Evolutionary conservation across 2,329 filamentous ascomycete genomes (phyloP).

Genomic region (Tympanopsis confertula): DNA sequence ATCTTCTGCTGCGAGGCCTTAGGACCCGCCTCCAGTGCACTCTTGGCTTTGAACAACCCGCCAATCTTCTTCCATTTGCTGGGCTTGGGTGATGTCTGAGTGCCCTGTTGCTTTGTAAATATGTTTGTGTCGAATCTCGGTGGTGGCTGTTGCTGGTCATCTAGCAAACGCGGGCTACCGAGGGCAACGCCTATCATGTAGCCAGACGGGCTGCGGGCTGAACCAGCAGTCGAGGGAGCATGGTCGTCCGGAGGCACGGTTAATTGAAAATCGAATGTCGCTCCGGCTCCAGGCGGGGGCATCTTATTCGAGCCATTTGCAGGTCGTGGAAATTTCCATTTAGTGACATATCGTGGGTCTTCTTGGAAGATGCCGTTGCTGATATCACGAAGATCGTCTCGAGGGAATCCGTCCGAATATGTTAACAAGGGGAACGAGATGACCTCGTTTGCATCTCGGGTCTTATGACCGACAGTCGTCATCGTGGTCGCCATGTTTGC

Average conservation of each 20-base stretch:
- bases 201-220: not conserved
- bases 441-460: too few relatives aligned
- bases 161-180: not conserved
- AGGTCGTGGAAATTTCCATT: too few relatives aligned
- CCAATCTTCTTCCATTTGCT: conserved; percentile 1
- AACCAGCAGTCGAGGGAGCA: not conserved
- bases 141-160: not conserved
- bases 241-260: not conserved
- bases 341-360: too few relatives aligned
- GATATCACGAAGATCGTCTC: too few relatives aligned
- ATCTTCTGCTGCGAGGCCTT: not conserved
- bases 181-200: not conserved
- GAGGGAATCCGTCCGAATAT: too few relatives aligned
- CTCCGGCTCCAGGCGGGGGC: too few relatives aligned
- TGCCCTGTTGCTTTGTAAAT: too few relatives aligned
- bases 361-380: too few relatives aligned
- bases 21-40: not conserved
- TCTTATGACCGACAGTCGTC: too few relatives aligned
- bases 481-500: too few relatives aligned
- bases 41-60: conserved; percentile 1
- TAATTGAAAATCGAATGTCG: not conserved
- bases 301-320: not conserved
- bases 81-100: too few relatives aligned
- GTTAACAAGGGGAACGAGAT: too few relatives aligned
- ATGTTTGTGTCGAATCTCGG: not conserved